Evolutionary conservation across 495 filamentous ascomycete species (phyloP).

Genomic region (Xylaria longipes): DNA sequence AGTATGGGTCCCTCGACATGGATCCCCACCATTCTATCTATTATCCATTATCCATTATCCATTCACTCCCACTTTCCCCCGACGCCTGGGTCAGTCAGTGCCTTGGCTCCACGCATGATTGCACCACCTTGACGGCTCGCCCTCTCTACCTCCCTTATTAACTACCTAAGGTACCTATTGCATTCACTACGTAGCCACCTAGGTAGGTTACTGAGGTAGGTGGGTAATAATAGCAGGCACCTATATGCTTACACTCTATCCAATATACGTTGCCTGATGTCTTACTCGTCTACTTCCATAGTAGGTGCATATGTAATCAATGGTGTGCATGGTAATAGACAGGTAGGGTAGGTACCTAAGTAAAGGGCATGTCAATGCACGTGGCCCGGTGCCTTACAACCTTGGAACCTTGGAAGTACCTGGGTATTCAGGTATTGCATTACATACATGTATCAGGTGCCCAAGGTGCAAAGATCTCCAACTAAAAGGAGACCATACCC

Average conservation of each 20-base stretch:
- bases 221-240: no score
- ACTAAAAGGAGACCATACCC: constrained; percentile 1
- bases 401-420: neutral
- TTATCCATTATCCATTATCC: no score
- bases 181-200: no score
- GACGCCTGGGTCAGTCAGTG: neutral
- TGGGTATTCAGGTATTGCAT: neutral
- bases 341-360: no score
- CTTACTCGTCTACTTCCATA: no score
- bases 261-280: no score
- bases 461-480: constrained; percentile 10
- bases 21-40: constrained; percentile 6
- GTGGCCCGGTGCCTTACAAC: constrained; percentile 1
- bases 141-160: no score
- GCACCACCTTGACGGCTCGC: neutral
- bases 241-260: no score
- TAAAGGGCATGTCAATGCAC: neutral
- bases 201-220: no score
- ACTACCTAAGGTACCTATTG: no score
- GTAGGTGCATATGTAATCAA: neutral
- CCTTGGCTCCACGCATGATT: neutral
- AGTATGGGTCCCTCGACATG: constrained; percentile 18
- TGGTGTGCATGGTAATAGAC: neutral
- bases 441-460: neutral
- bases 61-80: constrained; percentile 8